Base-by-base conservation (phyloP, 495 filamentous ascomycete species). In the Neurospora sp. region DNA sequence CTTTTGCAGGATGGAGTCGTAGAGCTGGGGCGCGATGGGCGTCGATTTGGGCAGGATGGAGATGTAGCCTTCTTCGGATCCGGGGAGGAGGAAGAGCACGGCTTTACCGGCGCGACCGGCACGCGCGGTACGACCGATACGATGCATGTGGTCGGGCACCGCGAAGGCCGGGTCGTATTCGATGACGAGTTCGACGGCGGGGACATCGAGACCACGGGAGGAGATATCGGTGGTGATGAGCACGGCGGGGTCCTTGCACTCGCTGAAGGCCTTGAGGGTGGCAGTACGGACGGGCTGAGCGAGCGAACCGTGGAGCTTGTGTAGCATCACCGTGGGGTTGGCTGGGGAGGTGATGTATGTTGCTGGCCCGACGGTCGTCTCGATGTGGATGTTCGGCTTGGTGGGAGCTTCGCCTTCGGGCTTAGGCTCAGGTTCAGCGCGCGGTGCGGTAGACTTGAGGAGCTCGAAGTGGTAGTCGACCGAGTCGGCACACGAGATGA, bases 81-180 rank as follows among this genome's bases (percentile, higher is more conserved):
- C 96, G 0, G 96, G 96, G 71, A 94, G 88, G 11, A 99, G 88
- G 85, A 98, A 98, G 71, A 98, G 90, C 0, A 91, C 83, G 0
- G 96, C 94, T 70, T 93, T 90, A n/a, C 96, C 96, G 60, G 93
- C 87, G 4, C 92, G 92, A 23, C 96, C 96, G 0, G 96, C 92
- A 84, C 96, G 92, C 9, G 96, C 96, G 20, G 96, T 99, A 79
- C 96, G 93, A 54, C 96, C 96, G 74, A 98, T 92, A 62, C 96
- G 92, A 79, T 99, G 96, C 4, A 97, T 85, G 80, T 99, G 96
- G 76, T 99, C 96, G 71, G 94, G 91, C 4, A 91, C 87, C 77
- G 91, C 92, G 83, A 97, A 98, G 5, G 96, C 91, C 0, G 96
- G 94, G 78, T 98, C 96, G 80, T 96, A 98, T 79, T 99, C 95